Evolutionary conservation across 805 yeast genomes (phyloP).

Genomic region (Candida ipomoeae): DNA sequence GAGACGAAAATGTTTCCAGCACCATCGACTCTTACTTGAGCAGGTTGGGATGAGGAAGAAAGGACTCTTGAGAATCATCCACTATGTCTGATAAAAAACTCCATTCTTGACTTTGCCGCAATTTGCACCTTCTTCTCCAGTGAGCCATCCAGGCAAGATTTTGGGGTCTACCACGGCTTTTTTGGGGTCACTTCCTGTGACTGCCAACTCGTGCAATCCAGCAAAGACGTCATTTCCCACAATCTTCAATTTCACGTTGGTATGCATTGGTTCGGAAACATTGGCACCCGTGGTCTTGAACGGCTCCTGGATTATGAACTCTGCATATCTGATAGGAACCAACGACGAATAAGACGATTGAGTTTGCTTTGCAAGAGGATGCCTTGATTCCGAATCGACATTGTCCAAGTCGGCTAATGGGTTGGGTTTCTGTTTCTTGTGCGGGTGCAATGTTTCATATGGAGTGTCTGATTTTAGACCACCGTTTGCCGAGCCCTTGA

Average conservation of each 20-base stretch:
- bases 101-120: slow-evolving; percentile 39
- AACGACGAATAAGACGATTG: slow-evolving; percentile 44
- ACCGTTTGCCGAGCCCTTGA: slow-evolving; percentile 53
- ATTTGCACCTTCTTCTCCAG: slow-evolving; percentile 64
- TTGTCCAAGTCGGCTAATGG: background rate
- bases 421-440: slow-evolving; percentile 19
- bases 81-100: background rate
- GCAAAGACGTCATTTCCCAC: slow-evolving; percentile 73
- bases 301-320: slow-evolving; percentile 39
- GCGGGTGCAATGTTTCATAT: slow-evolving; percentile 33
- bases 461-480: slow-evolving; percentile 30
- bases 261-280: slow-evolving; percentile 9
- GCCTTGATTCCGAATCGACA: background rate
- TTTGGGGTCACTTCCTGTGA: slow-evolving; percentile 19
- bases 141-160: slow-evolving; percentile 68
- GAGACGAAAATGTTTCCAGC: slow-evolving; percentile 9
- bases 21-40: slow-evolving; percentile 11
- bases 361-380: slow-evolving; percentile 3
- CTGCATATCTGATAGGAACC: slow-evolving; percentile 55
- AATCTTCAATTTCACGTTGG: slow-evolving; percentile 37
- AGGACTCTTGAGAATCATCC: background rate
- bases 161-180: slow-evolving; percentile 47
- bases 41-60: slow-evolving; percentile 5
- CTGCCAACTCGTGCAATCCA: slow-evolving; percentile 68
- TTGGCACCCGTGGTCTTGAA: slow-evolving; percentile 4